A percentile compares a stretch with the other conserved stretches of the same genome.
Conservation (phyloP, 1,284 basidiomycete species). For the Boletus sp. region DNA sequence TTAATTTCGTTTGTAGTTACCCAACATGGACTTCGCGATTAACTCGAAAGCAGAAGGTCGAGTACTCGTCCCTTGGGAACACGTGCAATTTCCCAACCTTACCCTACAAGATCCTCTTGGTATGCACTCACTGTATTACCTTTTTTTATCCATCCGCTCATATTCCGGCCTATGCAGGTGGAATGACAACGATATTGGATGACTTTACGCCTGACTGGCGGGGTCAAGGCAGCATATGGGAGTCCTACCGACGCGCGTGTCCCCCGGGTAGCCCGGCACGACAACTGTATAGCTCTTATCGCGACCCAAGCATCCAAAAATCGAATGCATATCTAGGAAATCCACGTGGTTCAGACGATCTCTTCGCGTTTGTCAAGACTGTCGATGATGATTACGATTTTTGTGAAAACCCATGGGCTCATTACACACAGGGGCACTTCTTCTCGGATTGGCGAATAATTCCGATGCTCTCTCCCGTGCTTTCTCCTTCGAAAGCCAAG, state of each 20-base stretch:
- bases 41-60: slow-evolving; percentile 91
- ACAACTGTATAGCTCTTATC: slow-evolving; percentile 74
- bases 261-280: slow-evolving; percentile 75
- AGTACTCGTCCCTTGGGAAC: slow-evolving; percentile 88
- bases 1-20: slow-evolving; percentile 49
- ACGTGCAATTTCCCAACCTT: slow-evolving; percentile 63
- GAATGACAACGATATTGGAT: slow-evolving; percentile 58
- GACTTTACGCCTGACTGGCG: slow-evolving; percentile 83
- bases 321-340: slow-evolving; percentile 17
- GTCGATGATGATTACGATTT: slow-evolving; percentile 71
- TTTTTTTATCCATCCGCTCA: slow-evolving; percentile 3
- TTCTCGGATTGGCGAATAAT: slow-evolving; percentile 94
- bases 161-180: slow-evolving; percentile 38
- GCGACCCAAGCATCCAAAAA: slow-evolving; percentile 26
- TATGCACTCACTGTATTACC: slow-evolving; percentile 25
- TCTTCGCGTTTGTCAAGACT: slow-evolving; percentile 56
- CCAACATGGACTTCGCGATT: slow-evolving; percentile 88
- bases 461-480: slow-evolving; percentile 80
- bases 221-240: slow-evolving; percentile 84
- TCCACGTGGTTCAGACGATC: slow-evolving; percentile 37
- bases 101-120: slow-evolving; percentile 54
- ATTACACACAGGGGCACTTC: slow-evolving; percentile 86
- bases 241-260: slow-evolving; percentile 87
- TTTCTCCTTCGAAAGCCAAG: slow-evolving; percentile 80
- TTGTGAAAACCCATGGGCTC: slow-evolving; percentile 78